phyloP scores from a whole-genome alignment of 192 early-diverging fungal genomes.

The Coemansia sp. region DNA sequence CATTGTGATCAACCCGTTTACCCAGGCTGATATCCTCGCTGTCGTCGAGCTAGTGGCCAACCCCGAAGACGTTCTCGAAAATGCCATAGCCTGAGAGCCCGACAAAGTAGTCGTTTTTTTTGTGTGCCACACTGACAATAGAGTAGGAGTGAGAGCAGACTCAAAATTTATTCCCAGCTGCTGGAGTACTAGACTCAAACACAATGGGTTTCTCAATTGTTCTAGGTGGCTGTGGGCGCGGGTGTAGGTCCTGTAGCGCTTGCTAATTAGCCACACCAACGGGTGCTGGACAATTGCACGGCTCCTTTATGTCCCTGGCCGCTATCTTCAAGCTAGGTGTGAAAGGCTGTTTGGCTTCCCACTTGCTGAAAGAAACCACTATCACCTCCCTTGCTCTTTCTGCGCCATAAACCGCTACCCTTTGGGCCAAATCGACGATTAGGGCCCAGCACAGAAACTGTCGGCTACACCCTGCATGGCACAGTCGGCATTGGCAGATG shows the following conservation, averaged over 20 bases:
- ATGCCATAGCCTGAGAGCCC: not conserved
- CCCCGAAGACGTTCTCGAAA: slow-evolving; percentile 18
- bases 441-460: not conserved
- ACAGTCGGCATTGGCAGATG: not conserved
- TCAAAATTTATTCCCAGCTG: not conserved
- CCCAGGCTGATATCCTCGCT: slow-evolving; percentile 7
- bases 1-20: slow-evolving; percentile 33
- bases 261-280: no score
- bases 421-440: not conserved
- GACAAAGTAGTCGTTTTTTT: not conserved
- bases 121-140: not conserved
- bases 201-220: no score
- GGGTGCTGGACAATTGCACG: no score
- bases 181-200: not conserved
- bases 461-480: not conserved
- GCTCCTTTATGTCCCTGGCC: no score
- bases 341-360: not conserved
- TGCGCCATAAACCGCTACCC: not conserved
- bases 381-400: not conserved
- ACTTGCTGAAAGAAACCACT: not conserved
- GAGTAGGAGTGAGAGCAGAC: not conserved
- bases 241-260: no score
- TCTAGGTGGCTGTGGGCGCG: no score
- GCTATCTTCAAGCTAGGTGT: not conserved
- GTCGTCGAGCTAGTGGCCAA: slow-evolving; percentile 19